Evolutionary conservation across 1,139 yeast genomes (phyloP).

Genomic region (Suhomyces coccinellae): DNA sequence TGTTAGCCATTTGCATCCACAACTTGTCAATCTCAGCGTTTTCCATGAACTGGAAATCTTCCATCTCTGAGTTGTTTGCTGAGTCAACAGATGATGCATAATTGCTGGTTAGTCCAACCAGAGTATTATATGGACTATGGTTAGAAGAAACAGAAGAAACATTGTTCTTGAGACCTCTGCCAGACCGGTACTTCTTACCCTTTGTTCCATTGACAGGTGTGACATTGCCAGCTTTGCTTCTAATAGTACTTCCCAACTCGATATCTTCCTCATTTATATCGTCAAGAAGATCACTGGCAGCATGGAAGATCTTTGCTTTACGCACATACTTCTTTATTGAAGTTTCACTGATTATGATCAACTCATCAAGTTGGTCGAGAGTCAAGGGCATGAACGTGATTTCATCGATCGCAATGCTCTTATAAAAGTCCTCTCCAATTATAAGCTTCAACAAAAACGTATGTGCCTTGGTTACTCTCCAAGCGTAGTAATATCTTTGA

Average conservation of each 20-base stretch:
- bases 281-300: conserved; percentile 13
- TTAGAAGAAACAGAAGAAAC: conserved; percentile 2
- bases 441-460: conserved; percentile 27
- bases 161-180: conserved; percentile 1
- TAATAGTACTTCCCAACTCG: conserved; percentile 8
- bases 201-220: neutral
- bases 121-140: conserved; percentile 4
- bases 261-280: conserved; percentile 15
- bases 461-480: conserved; percentile 44
- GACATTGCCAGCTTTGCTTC: neutral
- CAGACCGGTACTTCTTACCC: neutral
- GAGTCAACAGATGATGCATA: conserved; percentile 13
- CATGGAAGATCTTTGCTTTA: conserved; percentile 15
- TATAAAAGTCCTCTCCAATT: conserved; percentile 32
- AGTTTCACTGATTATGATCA: conserved; percentile 14
- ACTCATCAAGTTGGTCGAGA: conserved; percentile 10
- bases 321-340: conserved; percentile 17
- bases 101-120: conserved; percentile 2
- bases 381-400: conserved; percentile 10
- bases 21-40: conserved; percentile 40
- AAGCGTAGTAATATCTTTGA: conserved; percentile 44
- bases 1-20: conserved; percentile 41
- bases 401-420: conserved; percentile 16
- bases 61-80: conserved; percentile 12
- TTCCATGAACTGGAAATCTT: conserved; percentile 24